Evolutionary conservation across 306 rosid genomes (phyloP), one percentile per base, ranked within the genome.

Genomic region (Calophaca sinica): DNA sequence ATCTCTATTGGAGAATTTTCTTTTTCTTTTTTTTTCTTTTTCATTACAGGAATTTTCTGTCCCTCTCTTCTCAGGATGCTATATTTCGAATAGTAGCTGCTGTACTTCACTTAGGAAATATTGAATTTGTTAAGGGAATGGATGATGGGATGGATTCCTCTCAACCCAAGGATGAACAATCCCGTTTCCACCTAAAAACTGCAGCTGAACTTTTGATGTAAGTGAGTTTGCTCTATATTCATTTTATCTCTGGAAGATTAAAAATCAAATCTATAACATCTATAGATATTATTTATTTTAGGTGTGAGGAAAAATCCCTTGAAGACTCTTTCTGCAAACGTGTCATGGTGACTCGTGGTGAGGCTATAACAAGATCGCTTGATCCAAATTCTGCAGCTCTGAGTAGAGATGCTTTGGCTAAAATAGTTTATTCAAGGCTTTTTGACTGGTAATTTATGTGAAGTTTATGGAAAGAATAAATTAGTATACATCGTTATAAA

Each of bases 301-400:
- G 99, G 99, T 94, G 99, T 62, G 90, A 94, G 35, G 91, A 81
- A 62, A 77, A 86, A 78, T 62, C 90, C 78, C 99, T 94, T 78
- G 96, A 94, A 78, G 92, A 90, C 81, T 90, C 99, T 66, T 81
- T 94, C 75, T 92, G 97, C 86, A 92, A 87, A 81, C 97, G 97
- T 74, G 93, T 88, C 78, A 90, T 94, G 78, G 90, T 87, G 83
- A 94, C 99, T 29, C 93, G 97, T 68, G 99, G 96, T 60, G 99
- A 94, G 86, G 84, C 92, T 53, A 94, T 94, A 76, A 89, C 90
- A 80, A 94, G 82, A 80, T 81, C 84, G 35, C 88, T 94, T 46
- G 96, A 90, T 87, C 93, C 97, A 41, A 70, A 46, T 33, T 26
- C 88, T 45, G 99, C 99, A 28, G 78, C 89, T 80, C 82, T 87